These are phyloP conservation scores for Podosphaera fusca DNA, from an alignment of 2,329 filamentous ascomycete species.

Conservation along the genomic window DNA sequence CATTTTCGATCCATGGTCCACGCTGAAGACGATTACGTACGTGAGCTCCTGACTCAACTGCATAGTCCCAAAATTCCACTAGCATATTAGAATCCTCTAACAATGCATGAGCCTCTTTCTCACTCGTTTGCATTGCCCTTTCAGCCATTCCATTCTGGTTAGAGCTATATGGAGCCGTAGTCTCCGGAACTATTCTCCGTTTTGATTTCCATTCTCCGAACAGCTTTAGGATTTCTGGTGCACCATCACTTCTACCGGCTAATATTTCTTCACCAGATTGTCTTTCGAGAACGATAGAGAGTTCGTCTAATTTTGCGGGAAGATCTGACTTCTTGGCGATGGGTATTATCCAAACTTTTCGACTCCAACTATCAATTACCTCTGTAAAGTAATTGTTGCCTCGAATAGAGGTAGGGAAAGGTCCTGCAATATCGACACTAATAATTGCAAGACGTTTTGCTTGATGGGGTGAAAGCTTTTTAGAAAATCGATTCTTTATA, in stretches of 20 bases:
- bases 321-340: background rate
- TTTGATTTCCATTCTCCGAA: background rate
- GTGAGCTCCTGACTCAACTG: background rate
- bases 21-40: background rate
- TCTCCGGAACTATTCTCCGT: background rate
- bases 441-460: background rate
- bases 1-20: background rate
- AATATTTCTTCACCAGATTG: background rate
- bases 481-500: background rate
- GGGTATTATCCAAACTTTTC: background rate
- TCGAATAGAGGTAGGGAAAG: background rate
- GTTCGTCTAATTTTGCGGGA: too few relatives aligned
- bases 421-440: too few relatives aligned
- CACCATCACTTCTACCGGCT: background rate
- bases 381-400: background rate
- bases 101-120: background rate
- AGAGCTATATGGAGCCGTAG: background rate
- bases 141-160: background rate
- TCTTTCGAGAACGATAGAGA: background rate
- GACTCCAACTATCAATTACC: background rate
- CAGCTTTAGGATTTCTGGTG: background rate
- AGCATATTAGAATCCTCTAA: background rate
- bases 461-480: background rate
- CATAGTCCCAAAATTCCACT: background rate
- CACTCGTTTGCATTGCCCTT: background rate